Base-by-base conservation (phyloP, 2,329 filamentous ascomycete species). In the Dothistroma pini region DNA sequence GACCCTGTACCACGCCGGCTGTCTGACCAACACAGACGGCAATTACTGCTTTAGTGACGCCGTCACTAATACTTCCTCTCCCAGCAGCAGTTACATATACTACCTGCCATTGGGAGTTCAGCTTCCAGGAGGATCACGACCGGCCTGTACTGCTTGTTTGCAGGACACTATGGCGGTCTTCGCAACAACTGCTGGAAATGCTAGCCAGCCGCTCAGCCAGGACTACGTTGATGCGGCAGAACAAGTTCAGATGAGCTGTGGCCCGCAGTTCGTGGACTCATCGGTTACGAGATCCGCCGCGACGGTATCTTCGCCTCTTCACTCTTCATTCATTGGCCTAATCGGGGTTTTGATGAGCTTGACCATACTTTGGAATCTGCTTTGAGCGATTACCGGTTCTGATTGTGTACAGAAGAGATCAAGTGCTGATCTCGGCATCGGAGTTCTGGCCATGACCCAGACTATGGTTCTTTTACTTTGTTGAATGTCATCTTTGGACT, bases 101-200 rank as follows among this genome's bases (percentile, higher is more conserved):
- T 93, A 89, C 70, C 80, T 97, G 2, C 90, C 93, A 0, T 82
- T 96, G 58, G 95, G 95, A 61, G 82, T 87, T 47, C 75, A 81
- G 0, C 78, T 97, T 12, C 90, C 90, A 0, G 81, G 79, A 14
- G 83, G 83, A 22, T 84, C 87, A 29, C 80, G 81, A n/a, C 90
- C 92, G 0, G 85, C 78, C 0, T 99, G 95, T 78, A 87, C 84
- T 68, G 78, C 78, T 47, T 97, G 95, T 74, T 80, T 95, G 49
- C 81, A 87, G 70, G 81, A 90, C 63, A 93, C 90, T 4, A 96
- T 97, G 91, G 81, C 82, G 29, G 84, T 96, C 19, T 97, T 89
- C 75, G 86, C 89, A 57, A 76, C 83, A 0, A 88, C 88, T 32
- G 86, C 90, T 0, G 80, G 83, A 14, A 85, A 92, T 68, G 79